A percentile compares a stretch with the other conserved stretches of the same genome.
These are phyloP conservation scores for Paraconiothyrium sp. DNA, from an alignment of 2,329 filamentous ascomycete genomes.

Conservation along the genomic window DNA sequence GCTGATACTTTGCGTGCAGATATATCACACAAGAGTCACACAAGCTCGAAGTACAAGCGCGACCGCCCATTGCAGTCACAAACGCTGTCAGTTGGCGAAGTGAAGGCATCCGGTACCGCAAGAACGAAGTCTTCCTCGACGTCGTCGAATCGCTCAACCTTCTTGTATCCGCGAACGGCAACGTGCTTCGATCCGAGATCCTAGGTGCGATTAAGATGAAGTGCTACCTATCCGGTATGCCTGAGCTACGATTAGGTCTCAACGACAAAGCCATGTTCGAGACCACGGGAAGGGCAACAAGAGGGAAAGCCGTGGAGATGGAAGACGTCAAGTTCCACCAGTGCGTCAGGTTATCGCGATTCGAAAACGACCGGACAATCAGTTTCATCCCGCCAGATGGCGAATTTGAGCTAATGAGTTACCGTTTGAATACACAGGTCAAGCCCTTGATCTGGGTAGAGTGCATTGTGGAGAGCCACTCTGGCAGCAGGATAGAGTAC, in stretches of 20 bases:
- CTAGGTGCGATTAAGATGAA: constrained; percentile 99
- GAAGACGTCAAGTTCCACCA: constrained; percentile 99
- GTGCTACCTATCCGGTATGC: constrained; percentile 98
- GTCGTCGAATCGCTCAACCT: constrained; percentile 97
- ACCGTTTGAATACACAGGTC: constrained; percentile 97
- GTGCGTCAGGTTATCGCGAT: constrained; percentile 92
- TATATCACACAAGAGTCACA: constrained; percentile 99
- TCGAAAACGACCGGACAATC: constrained; percentile 98
- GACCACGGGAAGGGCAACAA: constrained; percentile 89
- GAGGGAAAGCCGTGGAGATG: constrained; percentile 99
- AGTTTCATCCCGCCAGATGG: constrained; percentile 98
- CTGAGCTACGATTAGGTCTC: constrained; percentile 88
- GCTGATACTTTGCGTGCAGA: constrained; percentile 45
- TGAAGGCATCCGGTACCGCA: constrained; percentile 96
- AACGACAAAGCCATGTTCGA: constrained; percentile 99
- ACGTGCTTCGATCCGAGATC: constrained; percentile 95
- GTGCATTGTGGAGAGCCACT: constrained; percentile 95
- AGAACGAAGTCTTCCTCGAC: constrained; percentile 99
- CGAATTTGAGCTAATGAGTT: constrained; percentile 99
- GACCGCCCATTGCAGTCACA: constrained; percentile 96
- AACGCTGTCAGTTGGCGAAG: constrained; percentile 98
- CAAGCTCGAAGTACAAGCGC: constrained; percentile 95
- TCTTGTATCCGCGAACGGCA: constrained; percentile 91
- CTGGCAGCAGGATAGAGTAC: constrained; percentile 94
- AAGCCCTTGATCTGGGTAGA: constrained; percentile 99